phyloP scores from a whole-genome alignment of 2,329 filamentous ascomycete species.

The Proliferodiscus dingleyae region DNA sequence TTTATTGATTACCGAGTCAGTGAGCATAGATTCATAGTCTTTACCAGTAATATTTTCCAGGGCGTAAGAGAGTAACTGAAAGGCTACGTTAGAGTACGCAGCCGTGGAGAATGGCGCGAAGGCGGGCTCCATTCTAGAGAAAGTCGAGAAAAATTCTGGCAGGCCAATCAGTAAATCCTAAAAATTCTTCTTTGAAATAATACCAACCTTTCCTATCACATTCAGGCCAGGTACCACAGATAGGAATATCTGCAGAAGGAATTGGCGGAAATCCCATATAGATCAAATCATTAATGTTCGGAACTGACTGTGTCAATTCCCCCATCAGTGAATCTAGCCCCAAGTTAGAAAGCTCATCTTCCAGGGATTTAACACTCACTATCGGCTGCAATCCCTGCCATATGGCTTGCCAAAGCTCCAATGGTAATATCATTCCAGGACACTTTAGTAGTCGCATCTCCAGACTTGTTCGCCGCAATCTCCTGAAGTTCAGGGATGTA shows the following conservation, averaged over 20 bases:
- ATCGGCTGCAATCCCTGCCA: constrained; percentile 9
- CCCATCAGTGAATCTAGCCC: background rate
- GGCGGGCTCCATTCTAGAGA: background rate
- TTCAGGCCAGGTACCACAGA: background rate
- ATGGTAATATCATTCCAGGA: constrained; percentile 16
- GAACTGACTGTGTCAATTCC: background rate
- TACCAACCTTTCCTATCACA: constrained; percentile 4
- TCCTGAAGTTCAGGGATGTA: constrained; percentile 35
- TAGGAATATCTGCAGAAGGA: background rate
- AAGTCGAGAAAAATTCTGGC: constrained; percentile 2
- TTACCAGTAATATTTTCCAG: constrained; percentile 7
- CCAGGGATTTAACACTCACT: constrained; percentile 1
- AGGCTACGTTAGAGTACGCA: constrained; percentile 7
- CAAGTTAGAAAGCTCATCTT: background rate
- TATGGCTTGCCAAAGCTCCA: constrained; percentile 12
- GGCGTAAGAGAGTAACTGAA: constrained; percentile 2
- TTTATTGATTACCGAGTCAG: background rate
- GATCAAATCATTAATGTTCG: background rate
- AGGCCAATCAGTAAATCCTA: too few species aligned
- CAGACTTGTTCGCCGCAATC: background rate
- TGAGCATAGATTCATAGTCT: background rate
- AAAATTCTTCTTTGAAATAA: background rate
- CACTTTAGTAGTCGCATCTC: constrained; percentile 3
- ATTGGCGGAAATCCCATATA: background rate
- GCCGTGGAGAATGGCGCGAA: constrained; percentile 1